Percentiles rank a stretch among this genome's conserved stretches.
Conservation (phyloP, 306 rosid genomes). For the Prosopis cineraria region DNA sequence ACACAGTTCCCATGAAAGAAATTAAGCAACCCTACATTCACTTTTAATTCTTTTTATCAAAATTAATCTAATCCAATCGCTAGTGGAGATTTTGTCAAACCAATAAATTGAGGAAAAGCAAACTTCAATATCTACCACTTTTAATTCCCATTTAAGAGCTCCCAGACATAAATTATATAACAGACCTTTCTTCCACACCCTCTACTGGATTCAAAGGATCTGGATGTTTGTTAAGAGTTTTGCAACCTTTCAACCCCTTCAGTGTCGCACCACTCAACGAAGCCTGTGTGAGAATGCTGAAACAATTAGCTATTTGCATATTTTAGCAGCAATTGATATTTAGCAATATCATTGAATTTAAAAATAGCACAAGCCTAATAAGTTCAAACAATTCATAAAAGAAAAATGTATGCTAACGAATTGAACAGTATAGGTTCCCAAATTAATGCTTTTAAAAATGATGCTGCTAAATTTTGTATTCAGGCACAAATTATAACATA, state of each 20-base stretch:
- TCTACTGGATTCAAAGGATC: conserved; percentile 87
- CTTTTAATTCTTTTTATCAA: too few relatives aligned
- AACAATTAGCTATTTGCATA: conserved; percentile 25
- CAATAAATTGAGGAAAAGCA: conserved; percentile 21
- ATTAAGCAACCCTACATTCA: background rate
- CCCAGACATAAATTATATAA: conserved; percentile 20
- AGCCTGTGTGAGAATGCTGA: conserved; percentile 60
- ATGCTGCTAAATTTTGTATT: background rate
- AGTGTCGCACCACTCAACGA: conserved; percentile 74
- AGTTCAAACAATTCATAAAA: conserved; percentile 12
- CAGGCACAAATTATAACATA: conserved; percentile 22
- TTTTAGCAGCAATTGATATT: conserved; percentile 17
- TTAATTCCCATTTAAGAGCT: conserved; percentile 8
- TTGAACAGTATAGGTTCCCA: conserved; percentile 8
- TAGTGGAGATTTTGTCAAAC: background rate
- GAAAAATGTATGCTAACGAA: conserved; percentile 16
- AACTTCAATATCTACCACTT: conserved; percentile 14
- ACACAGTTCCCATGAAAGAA: background rate
- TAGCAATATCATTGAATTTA: conserved; percentile 26
- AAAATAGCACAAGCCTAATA: background rate
- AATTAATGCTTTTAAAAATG: background rate
- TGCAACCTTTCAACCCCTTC: conserved; percentile 81
- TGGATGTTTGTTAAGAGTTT: conserved; percentile 81
- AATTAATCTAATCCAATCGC: background rate
- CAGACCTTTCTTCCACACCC: conserved; percentile 89